A percentile compares a stretch with the other conserved stretches of the same genome.
Evolutionary conservation across 164 flowering plant genomes (phyloP).

Genomic region (Houttuynia cordata): DNA sequence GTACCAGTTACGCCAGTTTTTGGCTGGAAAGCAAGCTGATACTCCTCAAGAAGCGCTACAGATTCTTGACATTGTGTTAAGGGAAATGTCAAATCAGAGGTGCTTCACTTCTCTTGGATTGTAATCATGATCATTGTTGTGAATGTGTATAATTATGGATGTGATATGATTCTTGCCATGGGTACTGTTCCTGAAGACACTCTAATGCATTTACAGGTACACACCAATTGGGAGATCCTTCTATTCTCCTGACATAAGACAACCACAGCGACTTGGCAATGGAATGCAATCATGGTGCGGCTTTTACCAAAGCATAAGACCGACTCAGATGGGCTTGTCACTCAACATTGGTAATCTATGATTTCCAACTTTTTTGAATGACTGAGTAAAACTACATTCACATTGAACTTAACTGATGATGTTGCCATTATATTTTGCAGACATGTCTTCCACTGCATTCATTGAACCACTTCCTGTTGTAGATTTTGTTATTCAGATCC

Average conservation of each 20-base stretch:
- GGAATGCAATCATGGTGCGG: conserved; percentile 70
- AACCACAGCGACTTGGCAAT: conserved; percentile 33
- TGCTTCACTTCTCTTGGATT: not conserved
- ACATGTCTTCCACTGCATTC: conserved; percentile 61
- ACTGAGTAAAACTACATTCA: not conserved
- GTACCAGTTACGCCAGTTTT: conserved; percentile 28
- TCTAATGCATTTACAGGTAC: conserved; percentile 20
- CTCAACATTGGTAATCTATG: conserved; percentile 49
- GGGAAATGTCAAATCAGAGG: conserved; percentile 34
- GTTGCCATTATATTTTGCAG: conserved; percentile 14
- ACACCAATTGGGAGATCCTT: conserved; percentile 38
- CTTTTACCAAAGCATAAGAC: conserved; percentile 66
- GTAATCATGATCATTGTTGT: no score
- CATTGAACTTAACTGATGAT: not conserved
- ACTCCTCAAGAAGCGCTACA: conserved; percentile 36
- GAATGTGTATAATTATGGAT: no score
- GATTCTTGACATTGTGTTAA: conserved; percentile 37
- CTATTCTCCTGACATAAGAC: conserved; percentile 38
- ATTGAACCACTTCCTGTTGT: conserved; percentile 68
- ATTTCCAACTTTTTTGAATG: no score
- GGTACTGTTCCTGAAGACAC: not conserved
- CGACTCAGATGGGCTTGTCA: conserved; percentile 78
- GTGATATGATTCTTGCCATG: not conserved
- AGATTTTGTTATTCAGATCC: conserved; percentile 55
- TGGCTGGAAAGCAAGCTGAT: conserved; percentile 33